phyloP scores from a whole-genome alignment of 2,329 filamentous ascomycete species.

The Pseudogymnoascus sp. region DNA sequence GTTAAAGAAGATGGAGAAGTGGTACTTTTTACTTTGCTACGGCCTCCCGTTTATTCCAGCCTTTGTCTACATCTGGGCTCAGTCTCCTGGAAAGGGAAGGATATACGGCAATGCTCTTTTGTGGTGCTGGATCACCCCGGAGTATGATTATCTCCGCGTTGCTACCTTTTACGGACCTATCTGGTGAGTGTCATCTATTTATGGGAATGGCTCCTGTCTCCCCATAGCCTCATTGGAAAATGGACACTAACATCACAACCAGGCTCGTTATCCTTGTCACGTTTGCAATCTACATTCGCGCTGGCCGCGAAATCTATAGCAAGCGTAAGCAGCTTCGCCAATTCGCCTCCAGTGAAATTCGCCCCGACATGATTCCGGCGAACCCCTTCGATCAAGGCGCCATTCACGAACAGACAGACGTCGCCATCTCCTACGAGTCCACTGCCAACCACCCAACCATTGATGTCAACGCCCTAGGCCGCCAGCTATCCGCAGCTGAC shows the following conservation, averaged over 20 bases:
- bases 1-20: conserved; percentile 59
- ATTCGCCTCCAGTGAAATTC: conserved; percentile 28
- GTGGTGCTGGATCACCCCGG: conserved; percentile 68
- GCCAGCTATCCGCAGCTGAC: conserved; percentile 14
- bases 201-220: neutral
- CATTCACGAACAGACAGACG: neutral
- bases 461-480: conserved; percentile 1
- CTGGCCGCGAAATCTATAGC: conserved; percentile 58
- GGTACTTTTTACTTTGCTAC: conserved; percentile 62
- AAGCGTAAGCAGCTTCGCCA: conserved; percentile 54
- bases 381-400: neutral
- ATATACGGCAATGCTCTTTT: conserved; percentile 68
- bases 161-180: conserved; percentile 66
- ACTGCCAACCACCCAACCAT: neutral
- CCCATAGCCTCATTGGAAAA: neutral
- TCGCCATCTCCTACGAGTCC: neutral
- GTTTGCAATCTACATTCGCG: conserved; percentile 55
- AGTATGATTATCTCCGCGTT: conserved; percentile 65
- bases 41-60: conserved; percentile 63
- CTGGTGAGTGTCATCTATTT: conserved; percentile 40
- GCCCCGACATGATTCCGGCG: neutral
- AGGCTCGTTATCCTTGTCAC: conserved; percentile 55
- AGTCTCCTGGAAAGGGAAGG: conserved; percentile 39
- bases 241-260: conserved; percentile 16
- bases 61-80: conserved; percentile 57